Evolutionary conservation across 306 rosid genomes (phyloP), one percentile per base, ranked within the genome.

Genomic region (Cucurbita moschata): DNA sequence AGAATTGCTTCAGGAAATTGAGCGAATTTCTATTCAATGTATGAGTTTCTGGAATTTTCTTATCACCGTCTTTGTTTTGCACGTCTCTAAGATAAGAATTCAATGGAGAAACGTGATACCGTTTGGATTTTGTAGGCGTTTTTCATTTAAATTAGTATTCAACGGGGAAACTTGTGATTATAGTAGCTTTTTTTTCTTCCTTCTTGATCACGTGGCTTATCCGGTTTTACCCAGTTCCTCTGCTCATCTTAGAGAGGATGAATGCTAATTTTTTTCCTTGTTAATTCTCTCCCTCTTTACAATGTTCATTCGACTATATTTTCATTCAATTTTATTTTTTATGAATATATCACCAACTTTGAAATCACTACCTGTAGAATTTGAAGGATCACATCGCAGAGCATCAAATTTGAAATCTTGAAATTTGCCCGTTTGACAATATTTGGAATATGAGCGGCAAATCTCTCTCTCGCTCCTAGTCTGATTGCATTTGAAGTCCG

Each of bases 1-100:
- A 81, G 11, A 56, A 67, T 10, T 88, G 89, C 79, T 71, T 88
- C 43, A 15, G 71, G 61, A 79, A 73, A 42, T 74, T 93, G 21
- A 78, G 46, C 56, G 77, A 79, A 54, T 77, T 59, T 54, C 77
- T 93, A 74, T 82, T 89, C 7, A 47, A 74, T 37, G 96, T 90
- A 63, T 79, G 90, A 46, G 30, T 47, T 60, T 59, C 16, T 46
- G 52, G 18, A 26, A 43, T 67, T 67, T 12, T 67, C 38, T 66
- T 44, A 21, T 66, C 40, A 11, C 6, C 12, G n/a, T 44, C n/a
- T 43, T 5, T 62, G 47, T 40, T 42, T 65, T 18, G 35, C 53
- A 35, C 12, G 47, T 38, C 21, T 62, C 69, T 26, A 2, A 15
- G 23, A 62, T 62, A 39, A 39, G 26, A 38, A n/a, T 16, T 63